These are phyloP conservation scores for Aureobasidium subglaciale DNA, from an alignment of 2,329 filamentous ascomycete species.

Conservation along the genomic window DNA sequence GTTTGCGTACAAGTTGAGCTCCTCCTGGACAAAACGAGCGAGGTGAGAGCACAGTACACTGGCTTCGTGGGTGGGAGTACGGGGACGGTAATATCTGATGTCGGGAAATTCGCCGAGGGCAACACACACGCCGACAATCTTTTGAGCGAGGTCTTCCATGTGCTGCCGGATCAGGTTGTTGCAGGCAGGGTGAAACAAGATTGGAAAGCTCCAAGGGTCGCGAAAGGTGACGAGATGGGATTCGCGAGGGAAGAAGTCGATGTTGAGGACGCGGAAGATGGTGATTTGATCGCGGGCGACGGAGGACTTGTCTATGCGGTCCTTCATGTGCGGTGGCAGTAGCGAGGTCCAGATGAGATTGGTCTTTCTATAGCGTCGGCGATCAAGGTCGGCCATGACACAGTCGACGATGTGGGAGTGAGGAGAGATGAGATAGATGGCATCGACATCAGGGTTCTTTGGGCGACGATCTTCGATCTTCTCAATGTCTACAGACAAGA, in stretches of 20 bases:
- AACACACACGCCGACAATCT: constrained; percentile 84
- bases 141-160: constrained; percentile 78
- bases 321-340: constrained; percentile 61
- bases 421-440: constrained; percentile 84
- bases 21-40: constrained; percentile 83
- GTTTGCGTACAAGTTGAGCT: constrained; percentile 82
- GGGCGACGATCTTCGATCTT: constrained; percentile 80
- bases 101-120: constrained; percentile 89
- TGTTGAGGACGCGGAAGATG: constrained; percentile 73
- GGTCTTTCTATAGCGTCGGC: constrained; percentile 68
- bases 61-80: constrained; percentile 72
- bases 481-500: constrained; percentile 70
- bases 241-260: constrained; percentile 87
- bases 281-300: constrained; percentile 66
- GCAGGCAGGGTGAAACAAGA: constrained; percentile 84
- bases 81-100: constrained; percentile 82
- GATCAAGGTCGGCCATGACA: constrained; percentile 84
- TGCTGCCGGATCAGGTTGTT: constrained; percentile 76
- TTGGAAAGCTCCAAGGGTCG: constrained; percentile 92
- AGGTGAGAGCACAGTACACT: constrained; percentile 80
- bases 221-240: constrained; percentile 85
- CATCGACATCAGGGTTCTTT: constrained; percentile 83
- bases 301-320: constrained; percentile 65
- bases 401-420: constrained; percentile 86
- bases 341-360: constrained; percentile 82